Base-by-base conservation (phyloP, 331 rosid genomes). In the Prunus yedoensis region DNA sequence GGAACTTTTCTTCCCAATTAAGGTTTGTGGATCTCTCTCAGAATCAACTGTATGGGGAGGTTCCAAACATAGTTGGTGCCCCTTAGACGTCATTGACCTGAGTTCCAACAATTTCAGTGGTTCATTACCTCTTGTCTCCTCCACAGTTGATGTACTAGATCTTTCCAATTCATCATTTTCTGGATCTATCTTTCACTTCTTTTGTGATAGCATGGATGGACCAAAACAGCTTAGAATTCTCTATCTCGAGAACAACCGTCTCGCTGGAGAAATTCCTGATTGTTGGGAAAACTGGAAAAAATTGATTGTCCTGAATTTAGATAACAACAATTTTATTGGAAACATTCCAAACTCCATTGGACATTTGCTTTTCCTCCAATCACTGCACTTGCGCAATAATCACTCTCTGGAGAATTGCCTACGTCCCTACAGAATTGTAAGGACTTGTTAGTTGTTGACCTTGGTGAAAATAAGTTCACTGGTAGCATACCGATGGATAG, bases 401-500 rank as follows among this genome's bases (percentile, higher is more conserved):
- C 30, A 0, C 15, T 61, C 20, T 74, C 60, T 0, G 83, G 80
- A 56, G 45, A 38, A 11, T 30, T 87, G 28, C 83, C 73, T 0
- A 35, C 45, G 16, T 11, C 62, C 4, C 23, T 82, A 21, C 53
- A 73, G 51, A 82, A 74, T n/a, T 78, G 84, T 72, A 6, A 75
- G 3, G 7, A 6, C 3, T 7, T 87, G 68, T 21, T 4, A 12
- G 45, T 81, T 75, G 28, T 87, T 69, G 85, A 87, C 52, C 62
- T 84, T 45, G 82, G 73, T 17, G 38, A 43, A 12, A 87, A 84
- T 70, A 74, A 78, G 15, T 57, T 82, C 63, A 66, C 35, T 4
- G 80, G 66, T 18, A 20, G 68, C 27, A 13, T 87, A 25, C 82
- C 84, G 50, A 32, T 87, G 87, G 88, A 75, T 85, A 5, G 83